Conservation (phyloP, 768 basidiomycete genomes). For the Polyporus arcularius region DNA sequence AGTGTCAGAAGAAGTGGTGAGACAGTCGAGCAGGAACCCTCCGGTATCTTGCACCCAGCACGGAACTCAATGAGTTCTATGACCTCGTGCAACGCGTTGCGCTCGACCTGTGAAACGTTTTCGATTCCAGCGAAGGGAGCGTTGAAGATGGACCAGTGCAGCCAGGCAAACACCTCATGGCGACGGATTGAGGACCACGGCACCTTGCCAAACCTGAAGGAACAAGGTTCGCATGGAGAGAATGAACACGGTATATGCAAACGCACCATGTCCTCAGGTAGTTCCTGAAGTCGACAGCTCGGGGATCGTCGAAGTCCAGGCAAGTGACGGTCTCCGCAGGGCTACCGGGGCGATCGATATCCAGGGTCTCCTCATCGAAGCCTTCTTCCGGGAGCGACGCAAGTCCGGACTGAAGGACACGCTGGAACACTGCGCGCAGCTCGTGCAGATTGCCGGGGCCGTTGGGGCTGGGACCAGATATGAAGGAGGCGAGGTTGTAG, state of each 20-base stretch:
- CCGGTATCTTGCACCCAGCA: conserved; percentile 62
- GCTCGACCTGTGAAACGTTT: conserved; percentile 46
- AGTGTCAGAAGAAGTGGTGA: conserved; percentile 70
- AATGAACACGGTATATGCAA: not conserved
- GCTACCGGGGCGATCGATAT: conserved; percentile 53
- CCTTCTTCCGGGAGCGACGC: conserved; percentile 52
- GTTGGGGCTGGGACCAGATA: conserved; percentile 48
- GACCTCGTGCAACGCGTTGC: conserved; percentile 56
- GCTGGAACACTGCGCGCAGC: conserved; percentile 57
- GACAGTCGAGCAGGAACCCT: conserved; percentile 55
- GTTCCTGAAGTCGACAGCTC: conserved; percentile 74
- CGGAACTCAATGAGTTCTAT: conserved; percentile 70
- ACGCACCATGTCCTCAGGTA: conserved; percentile 57
- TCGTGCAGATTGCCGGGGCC: conserved; percentile 52
- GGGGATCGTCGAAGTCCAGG: conserved; percentile 64
- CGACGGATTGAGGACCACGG: conserved; percentile 72
- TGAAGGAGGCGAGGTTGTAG: conserved; percentile 46
- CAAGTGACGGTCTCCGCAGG: conserved; percentile 59
- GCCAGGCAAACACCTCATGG: conserved; percentile 68
- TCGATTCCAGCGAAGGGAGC: conserved; percentile 56
- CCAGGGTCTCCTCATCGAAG: conserved; percentile 56
- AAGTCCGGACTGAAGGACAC: conserved; percentile 68
- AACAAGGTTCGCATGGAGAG: not conserved
- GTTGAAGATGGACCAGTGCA: conserved; percentile 85
- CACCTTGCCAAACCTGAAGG: conserved; percentile 70